A percentile compares a stretch with the other conserved stretches of the same genome.
Conservation (phyloP, 2,329 filamentous ascomycete species). For the Colletotrichum lindemuthianum region DNA sequence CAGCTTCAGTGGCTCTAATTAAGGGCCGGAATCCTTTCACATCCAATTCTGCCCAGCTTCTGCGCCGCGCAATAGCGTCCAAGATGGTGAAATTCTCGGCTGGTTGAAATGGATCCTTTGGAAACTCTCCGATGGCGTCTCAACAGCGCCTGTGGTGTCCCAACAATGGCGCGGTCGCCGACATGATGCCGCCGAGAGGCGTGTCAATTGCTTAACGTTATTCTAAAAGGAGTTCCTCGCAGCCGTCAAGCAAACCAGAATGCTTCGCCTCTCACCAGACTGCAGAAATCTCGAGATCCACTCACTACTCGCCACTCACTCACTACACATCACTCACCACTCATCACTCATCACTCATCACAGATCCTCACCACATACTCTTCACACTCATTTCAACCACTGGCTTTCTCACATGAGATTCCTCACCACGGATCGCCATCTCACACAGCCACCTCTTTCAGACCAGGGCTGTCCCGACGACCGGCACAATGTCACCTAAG, state of each 20-base stretch:
- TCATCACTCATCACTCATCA: too few relatives aligned
- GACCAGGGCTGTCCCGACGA: too few relatives aligned
- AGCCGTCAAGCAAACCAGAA: background rate
- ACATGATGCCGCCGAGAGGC: conserved; percentile 9
- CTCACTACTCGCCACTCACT: too few relatives aligned
- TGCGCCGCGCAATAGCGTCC: too few relatives aligned
- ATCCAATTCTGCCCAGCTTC: background rate
- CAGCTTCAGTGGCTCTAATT: background rate
- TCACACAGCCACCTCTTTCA: background rate
- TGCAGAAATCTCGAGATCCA: too few relatives aligned
- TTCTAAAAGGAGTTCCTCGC: background rate
- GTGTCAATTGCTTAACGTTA: background rate
- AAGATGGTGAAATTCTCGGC: background rate
- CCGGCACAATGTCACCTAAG: conserved; percentile 31
- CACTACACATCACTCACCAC: too few relatives aligned
- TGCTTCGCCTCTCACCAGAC: too few relatives aligned
- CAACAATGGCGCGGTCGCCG: conserved; percentile 13
- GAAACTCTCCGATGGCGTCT: background rate
- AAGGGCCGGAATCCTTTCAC: background rate
- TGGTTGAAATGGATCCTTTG: background rate
- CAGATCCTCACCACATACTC: too few relatives aligned
- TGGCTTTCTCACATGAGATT: background rate
- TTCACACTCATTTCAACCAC: too few relatives aligned
- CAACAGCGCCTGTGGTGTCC: conserved; percentile 10
- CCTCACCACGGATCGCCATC: background rate